Percentiles rank a stretch among this genome's conserved stretches.
Evolutionary conservation across 805 yeast genomes (phyloP).

Genomic region (Sugiyamaella mastotermitis): DNA sequence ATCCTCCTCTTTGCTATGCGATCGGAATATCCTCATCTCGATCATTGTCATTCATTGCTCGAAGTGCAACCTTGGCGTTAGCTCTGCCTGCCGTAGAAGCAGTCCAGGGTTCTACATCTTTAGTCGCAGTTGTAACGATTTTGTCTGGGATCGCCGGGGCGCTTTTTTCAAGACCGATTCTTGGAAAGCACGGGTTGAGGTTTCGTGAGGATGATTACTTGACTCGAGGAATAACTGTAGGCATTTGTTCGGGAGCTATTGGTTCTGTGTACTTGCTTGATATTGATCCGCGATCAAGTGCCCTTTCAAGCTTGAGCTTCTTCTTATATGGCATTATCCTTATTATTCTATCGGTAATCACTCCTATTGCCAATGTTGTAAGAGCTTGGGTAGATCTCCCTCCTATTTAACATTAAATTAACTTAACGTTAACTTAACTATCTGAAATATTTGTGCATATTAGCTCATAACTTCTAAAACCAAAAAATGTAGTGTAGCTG

Average conservation of each 20-base stretch:
- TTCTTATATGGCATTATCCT: constrained; percentile 66
- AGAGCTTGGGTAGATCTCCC: constrained; percentile 24
- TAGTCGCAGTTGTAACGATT: constrained; percentile 76
- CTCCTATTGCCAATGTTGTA: constrained; percentile 45
- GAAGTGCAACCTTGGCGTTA: constrained; percentile 73
- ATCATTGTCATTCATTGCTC: constrained; percentile 69
- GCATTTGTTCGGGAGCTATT: constrained; percentile 76
- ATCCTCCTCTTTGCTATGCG: constrained; percentile 62
- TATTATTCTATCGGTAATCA: constrained; percentile 61
- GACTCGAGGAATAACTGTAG: constrained; percentile 69
- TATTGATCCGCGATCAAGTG: constrained; percentile 74
- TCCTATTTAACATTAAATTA: constrained; percentile 5
- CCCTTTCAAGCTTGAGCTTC: constrained; percentile 67
- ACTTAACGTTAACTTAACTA: no score
- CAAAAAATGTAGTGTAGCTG: no score
- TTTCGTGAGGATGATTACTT: constrained; percentile 61
- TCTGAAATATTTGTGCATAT: no score
- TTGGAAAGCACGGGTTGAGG: constrained; percentile 37
- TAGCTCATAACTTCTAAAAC: no score
- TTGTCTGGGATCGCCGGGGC: constrained; percentile 74
- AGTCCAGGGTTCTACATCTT: constrained; percentile 59
- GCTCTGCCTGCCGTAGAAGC: constrained; percentile 71
- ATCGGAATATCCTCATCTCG: constrained; percentile 56
- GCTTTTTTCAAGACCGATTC: constrained; percentile 52
- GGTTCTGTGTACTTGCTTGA: constrained; percentile 70